Base-by-base conservation (phyloP, 345 rosid genomes). In the Viola odorata region DNA sequence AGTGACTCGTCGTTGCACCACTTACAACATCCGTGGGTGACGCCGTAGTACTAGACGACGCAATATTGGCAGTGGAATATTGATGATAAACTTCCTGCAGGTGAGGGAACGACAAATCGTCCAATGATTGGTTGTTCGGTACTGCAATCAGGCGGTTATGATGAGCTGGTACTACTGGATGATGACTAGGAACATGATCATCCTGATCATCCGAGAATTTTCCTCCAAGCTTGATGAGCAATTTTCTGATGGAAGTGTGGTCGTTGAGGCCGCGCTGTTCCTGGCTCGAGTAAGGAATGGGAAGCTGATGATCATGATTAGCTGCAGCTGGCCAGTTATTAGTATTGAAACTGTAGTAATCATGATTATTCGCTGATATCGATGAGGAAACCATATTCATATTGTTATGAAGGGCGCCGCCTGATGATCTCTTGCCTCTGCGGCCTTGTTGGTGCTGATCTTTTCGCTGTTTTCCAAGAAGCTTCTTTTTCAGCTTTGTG, bases 171-270 rank as follows among this genome's bases (percentile, higher is more conserved):
- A n/a, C n/a, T n/a, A n/a, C 32, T 23, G 32, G 32, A 23, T 23
- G 32, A 23, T 23, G 32, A 23, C 2, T 2, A 23, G 32, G 32
- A 23, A 23, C 32, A 23, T 61, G 37, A 57, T 71, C 64, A 37
- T 65, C 61, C 7, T 61, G 37, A 57, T 71, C 64, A 37, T 65
- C 61, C 7, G 70, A 79, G 59, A 85, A 79, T 57, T 69, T 75
- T 60, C 88, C 88, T 55, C 83, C 88, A 10, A 85, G 86, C 75
- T 81, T 81, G 74, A 76, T 61, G n/a, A 85, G 80, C 47, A 83
- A 55, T 48, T 78, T 83, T 69, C 80, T 70, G 61, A 85, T 76
- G 0, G 88, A 75, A 12, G 76, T 69, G 57, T 81, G 83, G 65
- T 80, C 78, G 38, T 69, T 72, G 32, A 23, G 32, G 49, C 73